phyloP scores from a whole-genome alignment of 495 filamentous ascomycete genomes.

The Penicillium pulvis region DNA sequence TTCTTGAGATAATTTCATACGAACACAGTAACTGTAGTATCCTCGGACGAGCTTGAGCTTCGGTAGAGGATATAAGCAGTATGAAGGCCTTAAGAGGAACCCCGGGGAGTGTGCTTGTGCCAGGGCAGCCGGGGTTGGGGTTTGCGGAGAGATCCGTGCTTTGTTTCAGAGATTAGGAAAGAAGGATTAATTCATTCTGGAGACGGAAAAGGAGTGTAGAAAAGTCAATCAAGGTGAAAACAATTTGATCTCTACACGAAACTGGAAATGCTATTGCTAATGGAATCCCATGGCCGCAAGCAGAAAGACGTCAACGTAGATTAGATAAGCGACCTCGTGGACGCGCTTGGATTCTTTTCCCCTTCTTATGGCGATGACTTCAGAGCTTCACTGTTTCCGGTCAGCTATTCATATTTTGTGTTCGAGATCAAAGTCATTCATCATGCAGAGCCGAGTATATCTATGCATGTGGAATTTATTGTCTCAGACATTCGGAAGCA shows the following conservation, averaged over 20 bases:
- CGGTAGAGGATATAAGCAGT: conserved; percentile 8
- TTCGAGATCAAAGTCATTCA: background rate
- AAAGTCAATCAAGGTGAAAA: conserved; percentile 7
- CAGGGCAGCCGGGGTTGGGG: conserved; percentile 24
- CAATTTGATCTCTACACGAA: conserved; percentile 14
- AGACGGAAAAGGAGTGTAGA: conserved; percentile 9
- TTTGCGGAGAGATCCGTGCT: conserved; percentile 43
- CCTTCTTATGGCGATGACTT: background rate
- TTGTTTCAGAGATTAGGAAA: conserved; percentile 35
- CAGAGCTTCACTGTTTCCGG: background rate
- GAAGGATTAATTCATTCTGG: conserved; percentile 14
- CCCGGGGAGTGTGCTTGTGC: conserved; percentile 19
- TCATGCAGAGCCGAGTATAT: background rate
- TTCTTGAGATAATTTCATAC: background rate
- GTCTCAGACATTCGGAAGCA: background rate
- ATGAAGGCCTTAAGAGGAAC: conserved; percentile 15
- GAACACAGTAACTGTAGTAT: background rate
- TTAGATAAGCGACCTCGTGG: conserved; percentile 25
- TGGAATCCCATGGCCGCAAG: conserved; percentile 40
- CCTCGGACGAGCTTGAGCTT: background rate
- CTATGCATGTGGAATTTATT: background rate
- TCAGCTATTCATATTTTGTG: background rate
- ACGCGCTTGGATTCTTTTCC: background rate
- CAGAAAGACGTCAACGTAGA: conserved; percentile 29
- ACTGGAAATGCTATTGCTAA: conserved; percentile 18